Evolutionary conservation across 495 filamentous ascomycete genomes (phyloP).

Genomic region (Gamarada debralockiae): DNA sequence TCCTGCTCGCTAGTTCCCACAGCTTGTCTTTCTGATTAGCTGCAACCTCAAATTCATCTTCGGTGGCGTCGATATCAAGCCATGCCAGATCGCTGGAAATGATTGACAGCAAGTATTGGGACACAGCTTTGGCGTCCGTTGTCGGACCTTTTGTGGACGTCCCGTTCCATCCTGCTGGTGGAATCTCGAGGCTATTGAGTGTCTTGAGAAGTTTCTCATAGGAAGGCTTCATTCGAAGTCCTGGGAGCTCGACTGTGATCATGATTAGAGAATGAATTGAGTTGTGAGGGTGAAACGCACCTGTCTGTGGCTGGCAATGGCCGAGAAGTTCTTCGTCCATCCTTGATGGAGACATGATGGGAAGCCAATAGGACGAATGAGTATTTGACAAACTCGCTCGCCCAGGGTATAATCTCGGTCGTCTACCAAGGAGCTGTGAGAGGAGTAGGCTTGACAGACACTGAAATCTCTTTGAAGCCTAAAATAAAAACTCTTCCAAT

Average conservation of each 20-base stretch:
- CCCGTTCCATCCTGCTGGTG: slow-evolving; percentile 31
- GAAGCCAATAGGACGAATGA: too few relatives aligned
- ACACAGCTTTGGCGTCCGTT: neutral
- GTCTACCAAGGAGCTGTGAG: too few relatives aligned
- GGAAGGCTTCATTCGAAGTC: slow-evolving; percentile 46
- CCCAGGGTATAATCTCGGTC: too few relatives aligned
- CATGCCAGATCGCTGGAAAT: slow-evolving; percentile 71
- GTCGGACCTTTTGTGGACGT: neutral
- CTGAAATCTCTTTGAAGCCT: too few relatives aligned
- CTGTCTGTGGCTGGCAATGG: neutral
- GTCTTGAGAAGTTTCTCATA: slow-evolving; percentile 40
- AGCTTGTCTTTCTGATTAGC: slow-evolving; percentile 61
- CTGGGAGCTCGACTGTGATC: slow-evolving; percentile 45
- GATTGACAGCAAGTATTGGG: slow-evolving; percentile 66
- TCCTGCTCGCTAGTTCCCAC: slow-evolving; percentile 73
- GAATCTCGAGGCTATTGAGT: slow-evolving; percentile 39
- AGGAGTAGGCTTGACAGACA: too few relatives aligned
- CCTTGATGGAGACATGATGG: neutral
- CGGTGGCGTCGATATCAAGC: too few relatives aligned
- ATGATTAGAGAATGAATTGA: too few relatives aligned
- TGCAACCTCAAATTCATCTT: too few relatives aligned
- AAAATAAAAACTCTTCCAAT: too few relatives aligned
- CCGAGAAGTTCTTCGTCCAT: neutral
- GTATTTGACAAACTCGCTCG: too few relatives aligned
- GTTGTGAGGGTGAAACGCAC: neutral